Conservation (phyloP, 495 filamentous ascomycete species). For the Aspergillus taichungensis region DNA sequence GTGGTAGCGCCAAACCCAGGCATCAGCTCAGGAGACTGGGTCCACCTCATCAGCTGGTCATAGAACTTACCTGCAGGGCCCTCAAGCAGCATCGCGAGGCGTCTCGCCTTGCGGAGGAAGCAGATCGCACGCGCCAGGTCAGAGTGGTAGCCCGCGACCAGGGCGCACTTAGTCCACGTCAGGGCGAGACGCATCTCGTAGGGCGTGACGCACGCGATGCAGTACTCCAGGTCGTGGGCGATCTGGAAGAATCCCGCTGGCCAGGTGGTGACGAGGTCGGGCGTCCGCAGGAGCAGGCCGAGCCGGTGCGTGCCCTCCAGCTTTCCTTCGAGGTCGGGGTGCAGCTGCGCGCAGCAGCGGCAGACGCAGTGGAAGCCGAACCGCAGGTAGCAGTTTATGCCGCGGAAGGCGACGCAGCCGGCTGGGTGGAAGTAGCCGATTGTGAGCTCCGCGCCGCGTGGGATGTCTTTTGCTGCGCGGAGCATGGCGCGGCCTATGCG, state of each 20-base stretch:
- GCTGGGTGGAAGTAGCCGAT: constrained; percentile 7
- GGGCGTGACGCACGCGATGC: neutral
- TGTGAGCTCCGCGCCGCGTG: constrained; percentile 18
- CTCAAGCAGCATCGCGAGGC: neutral
- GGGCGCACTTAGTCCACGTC: constrained; percentile 8
- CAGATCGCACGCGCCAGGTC: constrained; percentile 8
- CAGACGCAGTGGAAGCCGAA: constrained; percentile 9
- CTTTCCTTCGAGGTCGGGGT: neutral
- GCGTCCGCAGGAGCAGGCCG: neutral
- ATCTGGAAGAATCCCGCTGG: constrained; percentile 4
- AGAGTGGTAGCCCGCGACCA: constrained; percentile 11
- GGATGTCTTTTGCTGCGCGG: constrained; percentile 8
- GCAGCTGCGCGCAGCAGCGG: constrained; percentile 1
- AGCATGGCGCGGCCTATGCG: neutral
- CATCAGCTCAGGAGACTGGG: neutral
- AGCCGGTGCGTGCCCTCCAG: neutral
- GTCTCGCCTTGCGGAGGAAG: constrained; percentile 2
- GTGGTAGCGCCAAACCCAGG: neutral
- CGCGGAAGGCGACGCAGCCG: neutral
- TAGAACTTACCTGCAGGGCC: neutral
- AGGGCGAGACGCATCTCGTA: constrained; percentile 1
- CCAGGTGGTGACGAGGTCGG: neutral
- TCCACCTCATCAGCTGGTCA: neutral
- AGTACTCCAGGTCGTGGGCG: constrained; percentile 1
- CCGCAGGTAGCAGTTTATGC: neutral